Base-by-base conservation (phyloP, 345 rosid species). In the Sonneratia alba region DNA sequence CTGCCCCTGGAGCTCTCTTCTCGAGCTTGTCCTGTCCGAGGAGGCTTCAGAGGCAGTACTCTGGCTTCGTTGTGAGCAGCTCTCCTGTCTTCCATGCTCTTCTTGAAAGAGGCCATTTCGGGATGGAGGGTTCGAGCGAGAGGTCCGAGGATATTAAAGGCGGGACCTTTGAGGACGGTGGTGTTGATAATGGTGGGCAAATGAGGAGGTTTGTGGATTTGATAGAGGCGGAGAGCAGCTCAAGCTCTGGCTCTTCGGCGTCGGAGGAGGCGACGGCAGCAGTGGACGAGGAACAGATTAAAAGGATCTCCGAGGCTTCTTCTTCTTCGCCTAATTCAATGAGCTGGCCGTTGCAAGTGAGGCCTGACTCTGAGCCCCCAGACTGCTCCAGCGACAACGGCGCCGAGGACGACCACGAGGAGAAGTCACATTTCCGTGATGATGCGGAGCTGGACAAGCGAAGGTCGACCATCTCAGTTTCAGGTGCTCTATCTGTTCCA, bases 241-340 rank as follows among this genome's bases (percentile, higher is more conserved):
- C 89, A 72, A 86, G 96, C 78, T 96, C 93, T 12, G 91, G 85
- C 66, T 83, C 86, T 73, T 81, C 85, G 79, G 82, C 83, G 12
- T 89, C 97, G 11, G 96, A 86, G 66, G 74, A 83, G 36, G 83
- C 86, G 0, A 90, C 80, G 62, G 72, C 83, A 21, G 83, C 85
- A 0, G 91, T 79, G 47, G 84, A 72, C 3, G 97, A 85, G 37
- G 91, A 85, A 72, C 85, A 81, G 37, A 85, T 91, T 63, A 91
- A 79, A 49, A 81, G 89, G 61, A 83, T 83, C 80, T 87, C 90
- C 24, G 93, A 87, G 64, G 92, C 74, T 63, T 87, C 87, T 55
- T 82, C 91, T 55, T 85, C 89, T 27, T 84, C 93, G 62, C 81
- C 89, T 57, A 74, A 84, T 36, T 55, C 66, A 0, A 15, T 65